phyloP scores from a whole-genome alignment of 208 protist species.

The Crithidia fasciculata region DNA sequence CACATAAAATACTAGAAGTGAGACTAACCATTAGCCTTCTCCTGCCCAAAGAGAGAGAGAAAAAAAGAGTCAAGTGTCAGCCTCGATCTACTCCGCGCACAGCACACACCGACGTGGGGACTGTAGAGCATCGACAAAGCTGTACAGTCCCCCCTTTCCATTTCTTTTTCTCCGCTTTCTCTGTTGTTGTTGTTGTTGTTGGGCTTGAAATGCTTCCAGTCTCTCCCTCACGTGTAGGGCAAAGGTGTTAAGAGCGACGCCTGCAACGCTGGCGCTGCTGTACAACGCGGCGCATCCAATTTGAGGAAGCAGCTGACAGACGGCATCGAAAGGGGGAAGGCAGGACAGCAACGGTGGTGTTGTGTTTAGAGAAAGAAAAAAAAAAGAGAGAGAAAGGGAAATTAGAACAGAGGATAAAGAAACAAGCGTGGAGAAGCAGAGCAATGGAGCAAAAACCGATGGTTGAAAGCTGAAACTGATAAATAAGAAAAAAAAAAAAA shows the following conservation, averaged over 20 bases:
- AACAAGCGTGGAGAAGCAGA: neutral
- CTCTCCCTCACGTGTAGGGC: constrained; percentile 1
- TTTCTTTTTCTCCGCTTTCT: neutral
- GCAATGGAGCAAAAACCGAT: too few relatives aligned
- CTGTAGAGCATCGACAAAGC: neutral
- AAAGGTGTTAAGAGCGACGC: too few relatives aligned
- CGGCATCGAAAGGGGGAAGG: neutral
- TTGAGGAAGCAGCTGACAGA: neutral
- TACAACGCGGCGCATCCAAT: neutral
- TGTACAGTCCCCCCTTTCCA: neutral
- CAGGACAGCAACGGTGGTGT: neutral
- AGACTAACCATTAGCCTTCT: too few relatives aligned
- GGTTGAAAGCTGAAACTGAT: too few relatives aligned
- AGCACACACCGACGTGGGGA: too few relatives aligned
- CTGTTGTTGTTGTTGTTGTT: neutral
- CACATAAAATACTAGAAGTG: too few relatives aligned
- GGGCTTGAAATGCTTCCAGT: neutral
- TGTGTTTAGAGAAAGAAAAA: neutral
- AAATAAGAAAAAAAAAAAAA: neutral
- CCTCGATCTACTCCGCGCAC: too few relatives aligned
- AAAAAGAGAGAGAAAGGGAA: neutral
- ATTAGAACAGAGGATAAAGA: neutral
- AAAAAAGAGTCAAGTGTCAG: too few relatives aligned
- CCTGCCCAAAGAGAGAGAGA: too few relatives aligned
- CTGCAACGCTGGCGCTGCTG: constrained; percentile 1